Evolutionary conservation across 805 yeast species (phyloP), one percentile per base, ranked within the genome.

Genomic region (Saccharomyces eubayanus): DNA sequence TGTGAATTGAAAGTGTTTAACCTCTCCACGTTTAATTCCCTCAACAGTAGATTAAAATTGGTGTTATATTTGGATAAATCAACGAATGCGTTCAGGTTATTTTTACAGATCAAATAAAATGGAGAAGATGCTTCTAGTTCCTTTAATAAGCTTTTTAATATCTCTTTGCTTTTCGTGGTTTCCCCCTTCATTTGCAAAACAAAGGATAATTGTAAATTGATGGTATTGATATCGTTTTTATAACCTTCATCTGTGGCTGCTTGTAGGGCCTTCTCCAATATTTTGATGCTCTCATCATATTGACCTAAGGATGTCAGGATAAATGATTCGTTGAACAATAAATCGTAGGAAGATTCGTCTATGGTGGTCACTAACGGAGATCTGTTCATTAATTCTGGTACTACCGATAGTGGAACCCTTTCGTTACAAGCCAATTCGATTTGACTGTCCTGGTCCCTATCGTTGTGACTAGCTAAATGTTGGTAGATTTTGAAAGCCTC

Each of bases 371-470:
- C 45, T 8, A 59, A 41, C 14, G 59, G 51, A 2, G 21, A 40
- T 2, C 3, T 16, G 6, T 43, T 40, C 24, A 29, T 46, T 31
- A 55, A 58, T 11, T 59, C 57, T 29, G 68, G 64, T 6, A 58
- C 59, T 20, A 81, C 87, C 21, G 86, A 79, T 27, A 83, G 68
- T 11, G 83, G 81, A 2, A 91, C 89, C 55, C 84, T 75, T 66
- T 85, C 87, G 62, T 87, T 87, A 54, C 86, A 82, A 30, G 79
- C 70, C 54, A 87, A 69, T 66, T 87, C 95, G 45, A 76, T 56
- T 57, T 74, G 81, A 46, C 66, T 65, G 46, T 70, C 72, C 2
- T 71, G 74, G 31, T 67, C 69, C 49, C 70, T 61, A 48, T 68
- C 61, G 29, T 73, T 68, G 8, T 65, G 51, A 2, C 66, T 51